Percentiles rank a stretch among this genome's conserved stretches.
Evolutionary conservation across 257 asterid species (phyloP).

Genomic region (Salvia rosmarinus): DNA sequence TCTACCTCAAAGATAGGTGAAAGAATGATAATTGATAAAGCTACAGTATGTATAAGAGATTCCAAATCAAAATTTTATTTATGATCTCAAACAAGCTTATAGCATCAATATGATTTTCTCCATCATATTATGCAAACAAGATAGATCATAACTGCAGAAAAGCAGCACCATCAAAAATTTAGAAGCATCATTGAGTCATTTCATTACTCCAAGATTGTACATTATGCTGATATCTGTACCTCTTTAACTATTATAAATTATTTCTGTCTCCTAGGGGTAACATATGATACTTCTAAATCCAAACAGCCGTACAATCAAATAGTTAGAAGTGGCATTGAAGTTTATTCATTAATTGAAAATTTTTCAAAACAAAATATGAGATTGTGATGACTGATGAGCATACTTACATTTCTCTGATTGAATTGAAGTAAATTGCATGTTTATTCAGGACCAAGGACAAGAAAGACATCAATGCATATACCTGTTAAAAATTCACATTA

Average conservation of each 20-base stretch:
- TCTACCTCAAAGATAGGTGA: not conserved
- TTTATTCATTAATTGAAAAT: not conserved
- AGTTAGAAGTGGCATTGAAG: constrained; percentile 1
- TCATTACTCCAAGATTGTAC: not conserved
- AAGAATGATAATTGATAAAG: constrained; percentile 13
- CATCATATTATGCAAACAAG: not conserved
- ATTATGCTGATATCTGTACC: too few species aligned
- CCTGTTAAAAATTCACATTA: constrained; percentile 54
- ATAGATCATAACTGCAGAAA: not conserved
- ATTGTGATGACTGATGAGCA: constrained; percentile 5
- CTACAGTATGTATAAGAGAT: constrained; percentile 7
- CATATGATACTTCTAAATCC: not conserved
- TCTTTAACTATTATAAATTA: constrained; percentile 1
- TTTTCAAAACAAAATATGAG: constrained; percentile 8
- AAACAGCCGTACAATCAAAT: constrained; percentile 2
- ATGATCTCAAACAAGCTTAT: not conserved
- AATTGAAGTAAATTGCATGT: constrained; percentile 86
- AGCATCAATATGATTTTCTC: not conserved
- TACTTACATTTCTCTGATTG: constrained; percentile 92
- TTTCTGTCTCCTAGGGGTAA: not conserved
- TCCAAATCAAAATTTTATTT: not conserved
- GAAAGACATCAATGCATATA: constrained; percentile 94
- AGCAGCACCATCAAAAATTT: not conserved
- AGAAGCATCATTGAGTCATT: not conserved
- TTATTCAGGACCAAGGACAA: constrained; percentile 70